A percentile compares a stretch with the other conserved stretches of the same genome.
These are phyloP conservation scores for Lactarius deliciosus DNA, from an alignment of 768 basidiomycete species.

Conservation along the genomic window DNA sequence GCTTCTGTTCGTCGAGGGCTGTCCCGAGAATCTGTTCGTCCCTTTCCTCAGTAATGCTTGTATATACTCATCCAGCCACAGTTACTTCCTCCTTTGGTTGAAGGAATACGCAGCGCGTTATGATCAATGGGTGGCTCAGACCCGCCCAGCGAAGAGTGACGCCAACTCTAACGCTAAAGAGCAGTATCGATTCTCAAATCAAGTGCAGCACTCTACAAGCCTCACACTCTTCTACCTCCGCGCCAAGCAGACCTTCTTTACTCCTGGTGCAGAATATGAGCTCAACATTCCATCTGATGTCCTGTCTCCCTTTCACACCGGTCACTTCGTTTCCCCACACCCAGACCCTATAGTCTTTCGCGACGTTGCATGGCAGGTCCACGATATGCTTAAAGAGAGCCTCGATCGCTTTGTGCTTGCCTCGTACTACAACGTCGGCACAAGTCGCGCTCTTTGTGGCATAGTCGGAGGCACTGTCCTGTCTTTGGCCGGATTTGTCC, in stretches of 20 bases:
- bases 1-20: slow-evolving; percentile 73
- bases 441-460: slow-evolving; percentile 65
- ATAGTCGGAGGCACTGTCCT: slow-evolving; percentile 60
- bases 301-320: slow-evolving; percentile 45
- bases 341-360: slow-evolving; percentile 67
- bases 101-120: slow-evolving; percentile 64
- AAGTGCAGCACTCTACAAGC: slow-evolving; percentile 34
- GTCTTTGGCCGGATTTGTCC: slow-evolving; percentile 44
- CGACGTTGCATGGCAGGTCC: slow-evolving; percentile 57
- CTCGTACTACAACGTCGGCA: slow-evolving; percentile 71
- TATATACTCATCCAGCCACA: slow-evolving; percentile 32
- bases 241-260: slow-evolving; percentile 80
- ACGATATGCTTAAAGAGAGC: slow-evolving; percentile 59
- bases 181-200: slow-evolving; percentile 28
- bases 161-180: slow-evolving; percentile 15
- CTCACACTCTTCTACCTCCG: slow-evolving; percentile 75
- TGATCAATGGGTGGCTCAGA: slow-evolving; percentile 39
- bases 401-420: slow-evolving; percentile 66
- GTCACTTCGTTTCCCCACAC: slow-evolving; percentile 53
- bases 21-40: slow-evolving; percentile 70
- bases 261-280: slow-evolving; percentile 67
- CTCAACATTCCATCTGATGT: slow-evolving; percentile 67
- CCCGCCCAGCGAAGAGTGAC: slow-evolving; percentile 23
- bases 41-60: not conserved
- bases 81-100: slow-evolving; percentile 82